Conservation (phyloP, 2,329 filamentous ascomycete genomes). For the Colletotrichum tabaci region DNA sequence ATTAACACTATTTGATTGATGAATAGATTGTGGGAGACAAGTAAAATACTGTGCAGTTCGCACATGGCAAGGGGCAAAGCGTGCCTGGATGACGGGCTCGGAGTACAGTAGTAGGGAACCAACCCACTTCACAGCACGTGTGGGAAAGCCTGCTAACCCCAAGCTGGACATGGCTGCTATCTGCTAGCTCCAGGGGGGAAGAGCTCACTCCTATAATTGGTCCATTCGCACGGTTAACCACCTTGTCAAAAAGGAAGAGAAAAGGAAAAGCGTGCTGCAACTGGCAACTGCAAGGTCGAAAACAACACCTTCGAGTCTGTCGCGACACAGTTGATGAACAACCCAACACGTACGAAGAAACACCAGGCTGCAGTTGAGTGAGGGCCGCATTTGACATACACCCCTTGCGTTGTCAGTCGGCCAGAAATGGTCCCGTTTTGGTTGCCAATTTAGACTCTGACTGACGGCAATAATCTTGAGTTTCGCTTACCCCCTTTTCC, state of each 20-base stretch:
- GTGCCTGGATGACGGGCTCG: no score
- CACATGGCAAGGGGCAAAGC: no score
- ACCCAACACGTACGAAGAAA: background rate
- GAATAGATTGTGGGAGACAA: no score
- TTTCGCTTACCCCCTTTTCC: constrained; percentile 19
- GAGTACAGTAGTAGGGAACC: no score
- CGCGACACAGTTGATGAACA: background rate
- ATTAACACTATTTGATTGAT: no score
- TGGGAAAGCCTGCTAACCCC: background rate
- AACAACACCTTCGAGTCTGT: background rate
- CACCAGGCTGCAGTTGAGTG: background rate
- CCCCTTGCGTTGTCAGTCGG: constrained; percentile 6
- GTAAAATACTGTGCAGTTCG: no score
- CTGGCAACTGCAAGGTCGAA: background rate
- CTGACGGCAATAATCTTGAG: constrained; percentile 5
- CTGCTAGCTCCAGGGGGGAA: constrained; percentile 7
- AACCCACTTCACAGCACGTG: no score
- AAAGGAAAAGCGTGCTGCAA: background rate
- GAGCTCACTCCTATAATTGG: background rate
- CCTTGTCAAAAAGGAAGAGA: background rate
- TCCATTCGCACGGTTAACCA: no score
- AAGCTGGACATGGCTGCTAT: background rate
- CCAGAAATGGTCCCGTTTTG: background rate
- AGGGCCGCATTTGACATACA: background rate
- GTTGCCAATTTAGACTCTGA: background rate